These are phyloP conservation scores for Colletotrichum cuscutae DNA, from an alignment of 2,329 filamentous ascomycete species.

Conservation along the genomic window DNA sequence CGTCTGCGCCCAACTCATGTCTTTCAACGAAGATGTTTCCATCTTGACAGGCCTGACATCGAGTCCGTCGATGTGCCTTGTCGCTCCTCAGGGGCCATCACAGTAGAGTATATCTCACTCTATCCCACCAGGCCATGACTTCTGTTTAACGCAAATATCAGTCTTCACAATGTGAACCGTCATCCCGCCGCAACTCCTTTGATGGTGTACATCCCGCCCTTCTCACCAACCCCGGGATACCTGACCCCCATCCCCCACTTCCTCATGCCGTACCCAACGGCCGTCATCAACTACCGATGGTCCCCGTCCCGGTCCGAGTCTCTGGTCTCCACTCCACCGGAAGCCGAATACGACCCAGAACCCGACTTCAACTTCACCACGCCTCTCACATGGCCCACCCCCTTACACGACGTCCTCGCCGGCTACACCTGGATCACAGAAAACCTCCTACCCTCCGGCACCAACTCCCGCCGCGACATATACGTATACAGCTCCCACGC, in stretches of 20 bases:
- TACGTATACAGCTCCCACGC: conserved; percentile 68
- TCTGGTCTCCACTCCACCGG: conserved; percentile 29
- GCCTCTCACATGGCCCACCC: conserved; percentile 61
- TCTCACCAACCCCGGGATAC: conserved; percentile 45
- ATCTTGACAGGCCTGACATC: conserved; percentile 37
- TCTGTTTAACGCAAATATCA: conserved; percentile 42
- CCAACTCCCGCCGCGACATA: conserved; percentile 49
- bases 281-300: conserved; percentile 72
- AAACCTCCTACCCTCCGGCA: conserved; percentile 51
- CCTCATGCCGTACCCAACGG: conserved; percentile 56
- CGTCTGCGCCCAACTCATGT: conserved; percentile 14
- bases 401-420: conserved; percentile 65
- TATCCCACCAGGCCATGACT: neutral
- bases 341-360: conserved; percentile 16
- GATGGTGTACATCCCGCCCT: conserved; percentile 66
- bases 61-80: conserved; percentile 58
- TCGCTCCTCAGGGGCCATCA: conserved; percentile 60
- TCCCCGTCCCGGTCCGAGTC: conserved; percentile 50
- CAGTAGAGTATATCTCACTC: conserved; percentile 58
- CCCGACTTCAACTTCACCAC: conserved; percentile 32
- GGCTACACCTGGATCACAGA: conserved; percentile 64
- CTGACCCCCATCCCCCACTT: conserved; percentile 51
- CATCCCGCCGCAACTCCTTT: conserved; percentile 54
- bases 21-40: conserved; percentile 27
- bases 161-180: conserved; percentile 59